phyloP scores from a whole-genome alignment of 2,329 filamentous ascomycete genomes.

The Aspergillus awamori region DNA sequence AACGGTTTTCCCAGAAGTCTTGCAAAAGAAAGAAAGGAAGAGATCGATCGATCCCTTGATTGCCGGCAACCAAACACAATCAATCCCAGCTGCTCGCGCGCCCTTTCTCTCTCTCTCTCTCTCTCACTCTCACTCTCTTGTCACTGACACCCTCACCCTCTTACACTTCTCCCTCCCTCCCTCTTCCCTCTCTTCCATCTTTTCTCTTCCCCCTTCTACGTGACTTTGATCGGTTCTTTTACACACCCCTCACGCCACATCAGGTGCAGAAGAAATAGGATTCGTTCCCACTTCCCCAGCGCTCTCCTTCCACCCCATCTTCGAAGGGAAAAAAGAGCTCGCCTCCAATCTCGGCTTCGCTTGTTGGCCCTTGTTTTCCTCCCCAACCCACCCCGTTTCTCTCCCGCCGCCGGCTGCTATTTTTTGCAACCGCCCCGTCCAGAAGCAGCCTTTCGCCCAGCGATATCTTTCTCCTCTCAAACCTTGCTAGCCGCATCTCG shows the following conservation, averaged over 20 bases:
- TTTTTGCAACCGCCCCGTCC: slow-evolving; percentile 14
- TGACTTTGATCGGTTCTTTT: slow-evolving; percentile 5
- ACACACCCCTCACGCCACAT: neutral
- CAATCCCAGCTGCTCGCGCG: slow-evolving; percentile 12
- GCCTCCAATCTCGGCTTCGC: no score
- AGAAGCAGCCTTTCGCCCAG: slow-evolving; percentile 10
- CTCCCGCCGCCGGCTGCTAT: slow-evolving; percentile 10
- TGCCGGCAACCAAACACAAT: neutral
- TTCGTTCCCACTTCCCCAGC: neutral
- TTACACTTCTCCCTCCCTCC: neutral
- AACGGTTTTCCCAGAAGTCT: neutral
- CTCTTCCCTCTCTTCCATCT: slow-evolving; percentile 3
- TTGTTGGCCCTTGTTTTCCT: neutral
- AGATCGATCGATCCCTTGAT: slow-evolving; percentile 4
- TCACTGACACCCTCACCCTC: neutral
- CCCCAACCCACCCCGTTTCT: slow-evolving; percentile 1
- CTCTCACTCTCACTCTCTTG: neutral
- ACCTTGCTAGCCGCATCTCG: slow-evolving; percentile 25
- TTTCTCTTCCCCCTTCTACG: slow-evolving; percentile 8
- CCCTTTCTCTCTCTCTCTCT: slow-evolving; percentile 20
- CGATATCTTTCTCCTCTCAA: slow-evolving; percentile 11
- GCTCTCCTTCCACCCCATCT: neutral
- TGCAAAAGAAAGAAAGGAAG: neutral
- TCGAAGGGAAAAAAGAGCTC: no score
- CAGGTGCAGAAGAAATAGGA: neutral